A percentile compares a stretch with the other conserved stretches of the same genome.
Conservation (phyloP, 2,329 filamentous ascomycete genomes). For the Pseudopithomyces maydicus region DNA sequence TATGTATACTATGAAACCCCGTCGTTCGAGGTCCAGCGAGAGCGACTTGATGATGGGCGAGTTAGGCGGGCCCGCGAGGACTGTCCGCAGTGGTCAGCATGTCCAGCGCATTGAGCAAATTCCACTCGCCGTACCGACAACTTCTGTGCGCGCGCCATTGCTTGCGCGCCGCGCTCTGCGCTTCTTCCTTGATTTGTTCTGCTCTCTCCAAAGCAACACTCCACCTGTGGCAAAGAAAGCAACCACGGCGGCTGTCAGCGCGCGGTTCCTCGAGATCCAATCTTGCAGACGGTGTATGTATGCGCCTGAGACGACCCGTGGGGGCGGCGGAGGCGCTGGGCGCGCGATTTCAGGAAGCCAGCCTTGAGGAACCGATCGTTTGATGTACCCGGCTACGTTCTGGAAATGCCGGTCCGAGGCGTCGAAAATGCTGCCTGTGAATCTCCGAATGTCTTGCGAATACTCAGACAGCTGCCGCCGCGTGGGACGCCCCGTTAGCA, state of each 20-base stretch:
- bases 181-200: conserved; percentile 63
- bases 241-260: conserved; percentile 73
- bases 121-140: conserved; percentile 57
- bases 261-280: conserved; percentile 67
- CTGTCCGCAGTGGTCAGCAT: conserved; percentile 49
- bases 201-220: conserved; percentile 64
- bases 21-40: conserved; percentile 82
- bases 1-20: conserved; percentile 92
- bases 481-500: conserved; percentile 13
- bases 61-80: conserved; percentile 85
- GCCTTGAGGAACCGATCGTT: conserved; percentile 68
- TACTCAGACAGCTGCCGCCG: conserved; percentile 59
- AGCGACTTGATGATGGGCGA: conserved; percentile 84
- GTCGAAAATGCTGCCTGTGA: conserved; percentile 75
- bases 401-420: conserved; percentile 84
- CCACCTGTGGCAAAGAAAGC: conserved; percentile 71
- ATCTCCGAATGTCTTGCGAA: conserved; percentile 70
- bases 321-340: conserved; percentile 56
- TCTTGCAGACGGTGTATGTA: conserved; percentile 64
- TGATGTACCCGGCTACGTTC: conserved; percentile 70
- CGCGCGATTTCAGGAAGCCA: conserved; percentile 76
- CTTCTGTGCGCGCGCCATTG: conserved; percentile 86
- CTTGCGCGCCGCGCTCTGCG: conserved; percentile 77
- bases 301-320: conserved; percentile 49
- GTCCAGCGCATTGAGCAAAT: not conserved